Evolutionary conservation across 148 eudicot species (phyloP).

Genomic region (Nepenthes gracilis): DNA sequence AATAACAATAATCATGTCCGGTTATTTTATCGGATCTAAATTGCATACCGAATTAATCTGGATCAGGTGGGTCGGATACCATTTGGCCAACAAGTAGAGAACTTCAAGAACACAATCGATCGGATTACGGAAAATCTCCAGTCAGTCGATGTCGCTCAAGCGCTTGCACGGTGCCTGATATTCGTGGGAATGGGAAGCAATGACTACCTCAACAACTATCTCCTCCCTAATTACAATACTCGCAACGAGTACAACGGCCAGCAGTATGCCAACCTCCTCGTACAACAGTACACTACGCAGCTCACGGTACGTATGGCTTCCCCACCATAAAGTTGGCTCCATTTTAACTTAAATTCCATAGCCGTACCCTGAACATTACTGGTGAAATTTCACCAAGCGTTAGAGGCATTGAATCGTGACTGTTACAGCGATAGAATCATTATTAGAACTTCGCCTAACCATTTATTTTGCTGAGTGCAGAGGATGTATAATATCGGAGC

Average conservation of each 20-base stretch:
- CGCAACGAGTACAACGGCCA: slow-evolving; percentile 47
- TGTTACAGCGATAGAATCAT: too few relatives aligned
- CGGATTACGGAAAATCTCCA: slow-evolving; percentile 41
- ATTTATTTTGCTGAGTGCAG: slow-evolving; percentile 17
- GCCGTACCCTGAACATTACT: too few relatives aligned
- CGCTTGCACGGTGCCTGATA: slow-evolving; percentile 43
- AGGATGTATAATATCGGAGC: slow-evolving; percentile 81
- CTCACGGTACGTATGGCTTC: slow-evolving; percentile 41
- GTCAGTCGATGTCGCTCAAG: slow-evolving; percentile 33
- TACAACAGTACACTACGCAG: slow-evolving; percentile 51
- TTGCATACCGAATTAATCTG: neutral
- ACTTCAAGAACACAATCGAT: slow-evolving; percentile 63
- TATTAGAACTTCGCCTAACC: too few relatives aligned
- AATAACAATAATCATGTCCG: too few relatives aligned
- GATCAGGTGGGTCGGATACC: slow-evolving; percentile 78
- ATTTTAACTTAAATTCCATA: neutral
- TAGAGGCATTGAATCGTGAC: too few relatives aligned
- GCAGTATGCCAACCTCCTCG: slow-evolving; percentile 60
- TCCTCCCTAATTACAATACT: slow-evolving; percentile 84
- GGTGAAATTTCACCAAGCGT: too few relatives aligned
- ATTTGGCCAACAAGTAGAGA: slow-evolving; percentile 59
- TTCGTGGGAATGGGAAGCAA: slow-evolving; percentile 98
- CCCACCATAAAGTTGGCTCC: neutral
- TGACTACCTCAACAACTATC: slow-evolving; percentile 92
- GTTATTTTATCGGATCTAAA: neutral